Conservation (phyloP, 257 asterid genomes). For the Capsicum pubescens region DNA sequence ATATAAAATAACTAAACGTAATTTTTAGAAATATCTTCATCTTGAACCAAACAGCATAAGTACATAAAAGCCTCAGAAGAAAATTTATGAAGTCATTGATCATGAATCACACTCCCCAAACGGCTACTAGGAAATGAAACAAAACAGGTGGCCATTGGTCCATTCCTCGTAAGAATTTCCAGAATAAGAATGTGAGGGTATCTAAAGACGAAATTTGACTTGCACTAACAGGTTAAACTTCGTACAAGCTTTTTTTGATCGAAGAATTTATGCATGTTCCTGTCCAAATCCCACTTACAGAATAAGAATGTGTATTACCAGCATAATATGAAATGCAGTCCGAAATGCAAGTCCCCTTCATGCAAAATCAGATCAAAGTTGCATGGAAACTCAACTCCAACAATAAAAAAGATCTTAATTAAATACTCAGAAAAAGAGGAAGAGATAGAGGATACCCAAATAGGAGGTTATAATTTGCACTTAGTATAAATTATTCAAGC, state of each 20-base stretch:
- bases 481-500: background rate
- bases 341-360: background rate
- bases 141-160: background rate
- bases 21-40: background rate
- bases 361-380: background rate
- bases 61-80: background rate
- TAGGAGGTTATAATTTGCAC: background rate
- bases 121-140: background rate
- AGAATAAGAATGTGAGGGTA: background rate
- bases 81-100: background rate
- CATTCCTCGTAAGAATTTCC: background rate
- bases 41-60: background rate
- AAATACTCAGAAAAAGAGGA: background rate
- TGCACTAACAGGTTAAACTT: background rate
- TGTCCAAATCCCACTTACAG: background rate
- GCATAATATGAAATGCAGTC: background rate
- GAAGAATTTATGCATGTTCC: background rate
- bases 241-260: background rate
- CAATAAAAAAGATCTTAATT: background rate
- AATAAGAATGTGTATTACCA: background rate
- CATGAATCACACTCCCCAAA: background rate
- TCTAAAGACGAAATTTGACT: background rate
- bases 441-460: background rate
- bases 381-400: constrained; percentile 4
- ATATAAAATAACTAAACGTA: background rate